phyloP scores from a whole-genome alignment of 1,139 yeast species.

The Yamadazyma taylorii region DNA sequence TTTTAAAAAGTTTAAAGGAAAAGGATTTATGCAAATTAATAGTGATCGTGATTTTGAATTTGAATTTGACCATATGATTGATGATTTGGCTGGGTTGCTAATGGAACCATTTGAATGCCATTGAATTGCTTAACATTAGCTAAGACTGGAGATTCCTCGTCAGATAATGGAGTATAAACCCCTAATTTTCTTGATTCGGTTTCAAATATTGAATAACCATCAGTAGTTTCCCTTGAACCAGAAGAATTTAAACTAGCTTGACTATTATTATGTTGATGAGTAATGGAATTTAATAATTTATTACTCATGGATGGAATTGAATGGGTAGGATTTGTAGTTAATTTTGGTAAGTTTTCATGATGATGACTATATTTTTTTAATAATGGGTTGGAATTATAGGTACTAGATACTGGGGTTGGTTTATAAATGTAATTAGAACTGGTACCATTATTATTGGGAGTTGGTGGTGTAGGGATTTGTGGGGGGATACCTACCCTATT shows the following conservation, averaged over 20 bases:
- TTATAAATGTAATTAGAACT: slow-evolving; percentile 17
- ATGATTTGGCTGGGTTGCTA: background rate
- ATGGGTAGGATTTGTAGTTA: background rate
- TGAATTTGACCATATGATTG: slow-evolving; percentile 5
- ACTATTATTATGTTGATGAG: slow-evolving; percentile 26
- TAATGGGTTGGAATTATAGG: slow-evolving; percentile 7
- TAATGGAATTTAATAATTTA: slow-evolving; percentile 6
- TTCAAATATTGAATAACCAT: slow-evolving; percentile 30
- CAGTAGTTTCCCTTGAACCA: slow-evolving; percentile 23
- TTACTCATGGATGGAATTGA: slow-evolving; percentile 8
- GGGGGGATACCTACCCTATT: slow-evolving; percentile 1
- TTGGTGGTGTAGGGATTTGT: slow-evolving; percentile 6
- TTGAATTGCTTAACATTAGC: slow-evolving; percentile 8
- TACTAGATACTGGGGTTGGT: slow-evolving; percentile 18
- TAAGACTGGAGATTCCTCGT: slow-evolving; percentile 28
- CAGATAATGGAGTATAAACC: slow-evolving; percentile 35
- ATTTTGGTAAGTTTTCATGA: slow-evolving; percentile 1
- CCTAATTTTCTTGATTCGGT: slow-evolving; percentile 26
- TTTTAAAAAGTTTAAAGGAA: slow-evolving; percentile 1
- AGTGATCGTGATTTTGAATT: slow-evolving; percentile 4
- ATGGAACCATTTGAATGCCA: background rate
- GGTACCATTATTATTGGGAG: no score
- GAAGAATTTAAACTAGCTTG: slow-evolving; percentile 31
- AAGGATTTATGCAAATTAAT: slow-evolving; percentile 9
- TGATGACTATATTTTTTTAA: slow-evolving; percentile 12